A percentile compares a stretch with the other conserved stretches of the same genome.
These are phyloP conservation scores for Chrysoporthe austroafricana DNA, from an alignment of 2,329 filamentous ascomycete species.

Conservation along the genomic window DNA sequence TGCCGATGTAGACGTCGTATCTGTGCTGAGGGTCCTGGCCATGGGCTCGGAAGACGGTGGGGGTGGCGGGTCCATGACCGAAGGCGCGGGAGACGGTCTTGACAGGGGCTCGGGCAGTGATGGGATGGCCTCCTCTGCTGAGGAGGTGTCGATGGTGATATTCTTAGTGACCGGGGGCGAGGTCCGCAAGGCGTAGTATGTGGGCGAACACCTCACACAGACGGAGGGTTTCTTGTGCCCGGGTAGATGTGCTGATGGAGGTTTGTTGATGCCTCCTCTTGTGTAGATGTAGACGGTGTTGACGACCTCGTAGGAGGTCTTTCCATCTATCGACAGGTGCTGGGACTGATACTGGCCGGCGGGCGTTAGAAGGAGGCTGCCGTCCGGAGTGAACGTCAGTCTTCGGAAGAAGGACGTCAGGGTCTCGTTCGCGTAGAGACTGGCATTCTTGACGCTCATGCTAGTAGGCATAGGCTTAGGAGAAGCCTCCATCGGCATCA, in stretches of 20 bases:
- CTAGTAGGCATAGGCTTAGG: slow-evolving; percentile 72
- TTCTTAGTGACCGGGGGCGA: slow-evolving; percentile 73
- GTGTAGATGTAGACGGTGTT: slow-evolving; percentile 99
- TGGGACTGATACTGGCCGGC: slow-evolving; percentile 93
- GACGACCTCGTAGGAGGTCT: slow-evolving; percentile 80
- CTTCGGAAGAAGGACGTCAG: slow-evolving; percentile 96
- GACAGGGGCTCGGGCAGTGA: slow-evolving; percentile 82
- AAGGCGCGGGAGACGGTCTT: slow-evolving; percentile 58
- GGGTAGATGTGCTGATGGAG: slow-evolving; percentile 90
- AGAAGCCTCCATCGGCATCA: slow-evolving; percentile 90
- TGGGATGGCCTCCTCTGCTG: slow-evolving; percentile 79
- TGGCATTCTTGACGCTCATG: slow-evolving; percentile 74
- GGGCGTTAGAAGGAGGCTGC: slow-evolving; percentile 89
- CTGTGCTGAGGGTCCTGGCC: slow-evolving; percentile 52
- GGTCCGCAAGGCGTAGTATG: slow-evolving; percentile 82
- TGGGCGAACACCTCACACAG: slow-evolving; percentile 89
- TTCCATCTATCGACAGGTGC: slow-evolving; percentile 69
- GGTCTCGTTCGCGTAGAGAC: slow-evolving; percentile 94
- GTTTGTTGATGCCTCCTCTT: slow-evolving; percentile 92
- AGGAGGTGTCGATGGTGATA: slow-evolving; percentile 94
- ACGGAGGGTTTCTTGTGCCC: slow-evolving; percentile 98
- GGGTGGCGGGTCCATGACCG: slow-evolving; percentile 80
- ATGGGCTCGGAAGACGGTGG: slow-evolving; percentile 57
- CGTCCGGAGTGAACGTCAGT: slow-evolving; percentile 92
- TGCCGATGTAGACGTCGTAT: slow-evolving; percentile 54